phyloP scores from a whole-genome alignment of 306 rosid species.

The Dalbergia oliveri region DNA sequence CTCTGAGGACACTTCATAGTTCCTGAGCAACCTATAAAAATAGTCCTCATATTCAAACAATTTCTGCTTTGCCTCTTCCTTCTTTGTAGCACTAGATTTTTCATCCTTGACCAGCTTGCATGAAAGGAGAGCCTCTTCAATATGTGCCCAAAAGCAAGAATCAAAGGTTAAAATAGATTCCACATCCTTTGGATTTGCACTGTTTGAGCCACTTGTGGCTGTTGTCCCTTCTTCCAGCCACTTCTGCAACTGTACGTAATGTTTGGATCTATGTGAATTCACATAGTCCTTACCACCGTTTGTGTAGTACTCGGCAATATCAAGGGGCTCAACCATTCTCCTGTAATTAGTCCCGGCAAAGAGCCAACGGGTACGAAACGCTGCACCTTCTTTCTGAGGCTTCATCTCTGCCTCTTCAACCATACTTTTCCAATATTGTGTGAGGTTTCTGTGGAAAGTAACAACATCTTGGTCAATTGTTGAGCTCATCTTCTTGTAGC shows the following conservation, averaged over 20 bases:
- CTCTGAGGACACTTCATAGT: constrained; percentile 65
- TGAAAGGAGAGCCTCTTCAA: constrained; percentile 67
- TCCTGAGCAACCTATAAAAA: constrained; percentile 52
- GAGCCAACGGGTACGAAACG: constrained; percentile 54
- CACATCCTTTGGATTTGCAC: constrained; percentile 36
- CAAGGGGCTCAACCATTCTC: constrained; percentile 76
- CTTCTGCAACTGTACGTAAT: constrained; percentile 53
- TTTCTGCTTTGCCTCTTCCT: neutral
- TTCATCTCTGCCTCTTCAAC: constrained; percentile 58
- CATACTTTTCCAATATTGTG: constrained; percentile 57
- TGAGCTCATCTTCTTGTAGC: constrained; percentile 36
- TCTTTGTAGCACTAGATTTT: neutral
- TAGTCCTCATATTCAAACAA: constrained; percentile 58
- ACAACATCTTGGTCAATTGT: constrained; percentile 28
- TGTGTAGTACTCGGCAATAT: constrained; percentile 61
- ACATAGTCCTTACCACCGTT: constrained; percentile 29
- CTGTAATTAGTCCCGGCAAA: constrained; percentile 58
- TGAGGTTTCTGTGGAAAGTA: constrained; percentile 44
- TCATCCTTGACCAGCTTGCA: constrained; percentile 23
- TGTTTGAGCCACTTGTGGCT: neutral
- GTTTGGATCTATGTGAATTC: constrained; percentile 49
- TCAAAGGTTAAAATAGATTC: constrained; percentile 58
- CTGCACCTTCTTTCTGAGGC: constrained; percentile 58
- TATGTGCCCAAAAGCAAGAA: constrained; percentile 83
- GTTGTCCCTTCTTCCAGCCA: constrained; percentile 42